Base-by-base conservation (phyloP, 352 stramenopile genomes). In the Phytophthora capsici region DNA sequence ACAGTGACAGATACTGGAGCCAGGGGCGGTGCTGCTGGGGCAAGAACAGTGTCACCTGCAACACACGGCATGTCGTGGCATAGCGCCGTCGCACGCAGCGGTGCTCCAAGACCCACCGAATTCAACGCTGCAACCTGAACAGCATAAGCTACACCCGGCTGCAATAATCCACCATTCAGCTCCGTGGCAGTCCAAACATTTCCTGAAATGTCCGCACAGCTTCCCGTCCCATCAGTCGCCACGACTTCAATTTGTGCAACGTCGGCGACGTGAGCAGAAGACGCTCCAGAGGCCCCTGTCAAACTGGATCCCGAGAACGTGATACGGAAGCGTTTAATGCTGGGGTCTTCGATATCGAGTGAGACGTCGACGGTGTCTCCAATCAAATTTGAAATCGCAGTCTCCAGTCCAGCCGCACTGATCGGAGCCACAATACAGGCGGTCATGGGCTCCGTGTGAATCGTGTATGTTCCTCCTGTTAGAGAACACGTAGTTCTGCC, bases 41-140 rank as follows among this genome's bases (percentile, higher is more conserved):
- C 74, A 2, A 88, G 53, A 36, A 43, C 52, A 8, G 34, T n/a
- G 22, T 77, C 40, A 25, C 75, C 52, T 51, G 83, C 82, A 53
- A 67, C 59, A 51, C 80, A 88, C 16, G 81, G 77, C 16, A 78
- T 23, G 66, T 94, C 78, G 47, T 87, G 75, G 47, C 76, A 87
- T 1, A 83, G 26, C 1, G 76, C 56, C 10, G 73, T 82, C 12
- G 87, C 86, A 2, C 68, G 46, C 17, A 71, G 61, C 6, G 76
- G 70, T 6, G 80, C 59, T 17, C 96, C 91, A 8, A 88, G 44
- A 2, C 96, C 97, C 41, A 95, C 77, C 2, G 60, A 72, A 64
- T 98, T 98, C 2, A 97, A 52, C 7, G 96, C 95, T 5, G 89
- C 79, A 1, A 99, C 79, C 10, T 90, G 82, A 3, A 98, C 77